Evolutionary conservation across 352 stramenopile genomes (phyloP).

Genomic region (Thraustochytrium sp.): DNA sequence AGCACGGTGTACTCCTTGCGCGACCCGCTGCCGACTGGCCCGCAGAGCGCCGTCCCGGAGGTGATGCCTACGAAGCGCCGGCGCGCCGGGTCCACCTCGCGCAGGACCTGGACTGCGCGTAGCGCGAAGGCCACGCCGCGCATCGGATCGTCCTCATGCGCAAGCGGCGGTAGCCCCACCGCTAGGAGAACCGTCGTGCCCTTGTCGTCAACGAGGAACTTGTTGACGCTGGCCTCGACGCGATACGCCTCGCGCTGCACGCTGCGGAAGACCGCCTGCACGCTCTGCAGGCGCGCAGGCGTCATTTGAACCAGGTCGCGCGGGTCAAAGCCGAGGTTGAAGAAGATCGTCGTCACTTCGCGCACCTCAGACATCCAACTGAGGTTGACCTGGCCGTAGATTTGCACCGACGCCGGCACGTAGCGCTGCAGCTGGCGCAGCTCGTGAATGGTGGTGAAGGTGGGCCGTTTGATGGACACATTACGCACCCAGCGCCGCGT

Average conservation of each 20-base stretch:
- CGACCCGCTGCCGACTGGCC: conserved; percentile 78
- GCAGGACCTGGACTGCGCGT: conserved; percentile 58
- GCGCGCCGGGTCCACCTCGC: not conserved
- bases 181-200: conserved; percentile 80
- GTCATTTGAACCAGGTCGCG: conserved; percentile 51
- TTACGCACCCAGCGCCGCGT: not conserved
- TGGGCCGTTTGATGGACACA: not conserved
- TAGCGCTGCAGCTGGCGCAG: conserved; percentile 13
- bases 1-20: conserved; percentile 85
- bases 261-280: conserved; percentile 54
- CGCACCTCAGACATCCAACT: conserved; percentile 79
- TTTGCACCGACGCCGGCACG: not conserved
- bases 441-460: not conserved
- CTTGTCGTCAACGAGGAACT: conserved; percentile 90
- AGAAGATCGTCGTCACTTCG: conserved; percentile 83
- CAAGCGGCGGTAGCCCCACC: conserved; percentile 77
- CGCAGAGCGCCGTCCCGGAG: conserved; percentile 77
- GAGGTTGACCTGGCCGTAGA: not conserved
- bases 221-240: conserved; percentile 90
- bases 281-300: conserved; percentile 49
- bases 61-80: conserved; percentile 72
- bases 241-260: conserved; percentile 84
- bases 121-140: conserved; percentile 76
- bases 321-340: conserved; percentile 82
- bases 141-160: conserved; percentile 79